These are phyloP conservation scores for Calonectria crousiana DNA, from an alignment of 2,329 filamentous ascomycete species.

Conservation along the genomic window DNA sequence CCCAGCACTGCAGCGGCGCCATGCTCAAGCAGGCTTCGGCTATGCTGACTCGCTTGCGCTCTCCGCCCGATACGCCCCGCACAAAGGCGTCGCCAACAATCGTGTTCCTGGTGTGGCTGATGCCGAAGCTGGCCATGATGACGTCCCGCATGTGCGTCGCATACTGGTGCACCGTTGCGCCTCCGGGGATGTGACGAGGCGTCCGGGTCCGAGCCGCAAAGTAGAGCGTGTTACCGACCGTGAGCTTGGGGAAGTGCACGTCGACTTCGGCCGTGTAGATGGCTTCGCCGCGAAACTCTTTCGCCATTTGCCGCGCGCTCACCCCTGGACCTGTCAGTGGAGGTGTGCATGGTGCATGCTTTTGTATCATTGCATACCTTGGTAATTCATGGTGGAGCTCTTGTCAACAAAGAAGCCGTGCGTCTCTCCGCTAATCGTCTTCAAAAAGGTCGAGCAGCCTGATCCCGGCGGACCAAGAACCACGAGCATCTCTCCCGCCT, in stretches of 20 bases:
- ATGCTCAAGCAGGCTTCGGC: slow-evolving; percentile 68
- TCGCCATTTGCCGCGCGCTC: slow-evolving; percentile 51
- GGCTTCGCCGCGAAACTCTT: slow-evolving; percentile 64
- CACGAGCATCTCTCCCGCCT: slow-evolving; percentile 44
- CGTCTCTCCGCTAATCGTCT: slow-evolving; percentile 67
- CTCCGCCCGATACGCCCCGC: slow-evolving; percentile 81
- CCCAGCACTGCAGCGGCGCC: slow-evolving; percentile 48
- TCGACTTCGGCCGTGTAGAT: slow-evolving; percentile 57
- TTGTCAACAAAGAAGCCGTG: slow-evolving; percentile 50
- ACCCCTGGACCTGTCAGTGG: slow-evolving; percentile 35
- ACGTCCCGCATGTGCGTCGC: slow-evolving; percentile 59
- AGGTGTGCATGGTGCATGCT: neutral
- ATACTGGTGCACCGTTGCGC: slow-evolving; percentile 25
- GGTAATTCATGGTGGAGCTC: slow-evolving; percentile 60
- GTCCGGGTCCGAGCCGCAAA: slow-evolving; percentile 70
- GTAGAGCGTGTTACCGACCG: slow-evolving; percentile 71
- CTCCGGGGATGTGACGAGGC: slow-evolving; percentile 64
- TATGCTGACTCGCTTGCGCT: slow-evolving; percentile 82
- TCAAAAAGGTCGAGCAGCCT: slow-evolving; percentile 66
- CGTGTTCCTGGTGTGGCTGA: slow-evolving; percentile 79
- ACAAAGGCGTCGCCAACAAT: slow-evolving; percentile 77
- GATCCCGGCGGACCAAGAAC: slow-evolving; percentile 54
- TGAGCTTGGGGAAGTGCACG: slow-evolving; percentile 74
- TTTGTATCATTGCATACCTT: slow-evolving; percentile 50
- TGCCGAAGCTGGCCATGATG: slow-evolving; percentile 81